phyloP scores from a whole-genome alignment of 106 monocot genomes.

The Dendrobium huoshanense region DNA sequence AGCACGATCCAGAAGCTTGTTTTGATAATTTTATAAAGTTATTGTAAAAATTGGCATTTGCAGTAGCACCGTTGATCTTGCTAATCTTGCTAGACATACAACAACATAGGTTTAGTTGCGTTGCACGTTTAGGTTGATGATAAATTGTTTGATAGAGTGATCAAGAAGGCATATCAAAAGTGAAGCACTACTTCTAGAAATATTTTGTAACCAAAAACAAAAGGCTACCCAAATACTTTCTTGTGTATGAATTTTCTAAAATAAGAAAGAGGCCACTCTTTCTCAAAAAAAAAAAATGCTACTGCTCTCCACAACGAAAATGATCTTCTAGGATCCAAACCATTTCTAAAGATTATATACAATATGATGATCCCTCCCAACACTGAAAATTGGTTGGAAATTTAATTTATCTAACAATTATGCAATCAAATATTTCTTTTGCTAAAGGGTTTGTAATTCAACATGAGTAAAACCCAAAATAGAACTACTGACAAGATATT shows the following conservation, averaged over 20 bases:
- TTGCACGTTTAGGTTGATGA: no score
- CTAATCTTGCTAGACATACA: neutral
- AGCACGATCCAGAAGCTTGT: neutral
- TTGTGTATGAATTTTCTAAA: no score
- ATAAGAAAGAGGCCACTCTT: neutral
- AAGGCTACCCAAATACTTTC: no score
- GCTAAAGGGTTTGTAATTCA: neutral
- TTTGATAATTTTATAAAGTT: neutral
- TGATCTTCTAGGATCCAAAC: neutral
- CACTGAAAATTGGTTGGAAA: neutral
- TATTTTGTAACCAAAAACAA: neutral
- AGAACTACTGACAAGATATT: neutral
- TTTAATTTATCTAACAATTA: neutral
- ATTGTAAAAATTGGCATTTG: neutral
- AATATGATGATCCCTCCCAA: neutral
- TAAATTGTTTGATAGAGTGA: no score
- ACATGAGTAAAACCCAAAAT: neutral
- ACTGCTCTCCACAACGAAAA: neutral
- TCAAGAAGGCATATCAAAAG: neutral
- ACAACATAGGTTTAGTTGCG: no score
- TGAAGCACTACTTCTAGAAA: neutral
- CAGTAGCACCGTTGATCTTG: neutral
- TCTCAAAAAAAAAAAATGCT: neutral
- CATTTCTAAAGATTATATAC: neutral
- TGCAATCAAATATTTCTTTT: neutral